Conservation (phyloP, 2,329 filamentous ascomycete genomes). For the Chlorencoelia australis region DNA sequence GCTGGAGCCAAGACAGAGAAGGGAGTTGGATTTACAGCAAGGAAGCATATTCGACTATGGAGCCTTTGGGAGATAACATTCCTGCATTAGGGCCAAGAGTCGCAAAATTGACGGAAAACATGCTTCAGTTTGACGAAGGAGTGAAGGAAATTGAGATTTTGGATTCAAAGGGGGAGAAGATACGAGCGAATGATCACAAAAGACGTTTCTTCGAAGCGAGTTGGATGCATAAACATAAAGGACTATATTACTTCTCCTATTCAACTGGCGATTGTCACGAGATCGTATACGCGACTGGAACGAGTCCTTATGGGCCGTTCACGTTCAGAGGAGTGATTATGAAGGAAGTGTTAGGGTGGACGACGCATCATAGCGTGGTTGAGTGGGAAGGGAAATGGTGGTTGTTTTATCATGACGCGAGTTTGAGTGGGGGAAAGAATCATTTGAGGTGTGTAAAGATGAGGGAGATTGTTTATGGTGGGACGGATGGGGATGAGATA, state of each 20-base stretch:
- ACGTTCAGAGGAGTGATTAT: constrained; percentile 61
- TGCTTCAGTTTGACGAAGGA: constrained; percentile 47
- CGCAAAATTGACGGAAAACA: constrained; percentile 52
- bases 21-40: constrained; percentile 44
- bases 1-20: constrained; percentile 40
- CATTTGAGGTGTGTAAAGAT: constrained; percentile 67
- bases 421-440: constrained; percentile 56
- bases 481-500: constrained; percentile 46
- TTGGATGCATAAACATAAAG: constrained; percentile 66
- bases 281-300: constrained; percentile 57
- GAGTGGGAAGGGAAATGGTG: constrained; percentile 65
- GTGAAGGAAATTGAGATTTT: constrained; percentile 54
- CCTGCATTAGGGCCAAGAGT: constrained; percentile 56
- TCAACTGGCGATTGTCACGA: constrained; percentile 71
- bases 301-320: constrained; percentile 60
- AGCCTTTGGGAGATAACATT: constrained; percentile 45
- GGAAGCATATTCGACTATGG: constrained; percentile 44
- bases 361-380: constrained; percentile 70
- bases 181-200: constrained; percentile 60
- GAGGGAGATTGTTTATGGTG: constrained; percentile 63
- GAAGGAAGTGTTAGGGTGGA: constrained; percentile 72
- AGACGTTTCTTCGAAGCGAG: constrained; percentile 71
- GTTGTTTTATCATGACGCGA: constrained; percentile 68
- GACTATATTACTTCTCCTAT: constrained; percentile 66
- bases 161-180: constrained; percentile 47